Base-by-base conservation (phyloP, 208 protist genomes). In the Novymonas esmeraldas region DNA sequence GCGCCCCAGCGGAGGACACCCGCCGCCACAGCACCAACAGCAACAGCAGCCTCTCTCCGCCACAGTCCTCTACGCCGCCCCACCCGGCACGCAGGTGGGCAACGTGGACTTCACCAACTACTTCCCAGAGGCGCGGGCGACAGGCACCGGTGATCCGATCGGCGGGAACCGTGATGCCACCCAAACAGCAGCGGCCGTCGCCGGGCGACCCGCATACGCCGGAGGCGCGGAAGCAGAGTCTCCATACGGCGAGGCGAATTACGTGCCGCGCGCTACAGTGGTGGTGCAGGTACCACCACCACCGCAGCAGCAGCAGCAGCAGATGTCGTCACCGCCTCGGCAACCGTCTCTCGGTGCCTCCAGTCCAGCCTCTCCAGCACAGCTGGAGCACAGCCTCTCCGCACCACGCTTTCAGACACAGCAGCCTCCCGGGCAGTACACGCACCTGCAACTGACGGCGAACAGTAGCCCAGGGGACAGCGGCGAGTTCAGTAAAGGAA, bases 191-290 rank as follows among this genome's bases (percentile, higher is more conserved):
- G 33, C 52, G 18, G 52, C 52, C 20, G 52, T 3, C 9, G 42
- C 24, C 18, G 26, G 20, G 10, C 4, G n/a, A 56, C 7, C 16
- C 16, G 33, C 33, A 41, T 28, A 20, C 52, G n/a, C n/a, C n/a
- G 2, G 31, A 10, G 20, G 24, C 6, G 20, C 52, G 16, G 29
- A 14, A 6, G 45, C 41, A 2, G 14, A 3, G 10, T 71, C 65
- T 2, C 65, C 65, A 9, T 71, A 71, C 38, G 65, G 65, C 0
- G 65, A 71, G 26, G 65, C 65, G 4, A 28, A 71, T n/a, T 71
- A 71, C 38, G 56, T 71, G 4, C 36, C 56, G 6, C 48, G 48
- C 9, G 36, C 48, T n/a, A 0, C 33, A 14, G 33, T 6, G 10
- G n/a, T n/a, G n/a, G n/a, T n/a, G n/a, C n/a, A n/a, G n/a, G n/a